Percentiles rank a stretch among this genome's conserved stretches.
phyloP scores from a whole-genome alignment of 2,329 filamentous ascomycete species.

The Biscogniauxia mediterranea region DNA sequence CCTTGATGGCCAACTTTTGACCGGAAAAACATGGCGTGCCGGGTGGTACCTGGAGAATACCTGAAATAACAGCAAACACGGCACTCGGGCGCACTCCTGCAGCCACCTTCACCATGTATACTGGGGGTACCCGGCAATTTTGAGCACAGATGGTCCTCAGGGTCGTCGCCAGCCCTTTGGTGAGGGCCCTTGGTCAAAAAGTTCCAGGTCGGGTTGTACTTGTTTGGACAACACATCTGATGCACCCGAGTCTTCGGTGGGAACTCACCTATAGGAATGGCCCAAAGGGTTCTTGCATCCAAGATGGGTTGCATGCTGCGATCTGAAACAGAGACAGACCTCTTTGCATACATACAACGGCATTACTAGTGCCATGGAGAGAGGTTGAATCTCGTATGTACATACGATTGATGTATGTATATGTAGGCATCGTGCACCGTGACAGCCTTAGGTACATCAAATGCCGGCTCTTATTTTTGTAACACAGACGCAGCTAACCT shows the following conservation, averaged over 20 bases:
- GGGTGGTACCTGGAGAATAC: neutral
- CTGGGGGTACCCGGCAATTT: neutral
- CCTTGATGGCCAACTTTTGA: conserved; percentile 26
- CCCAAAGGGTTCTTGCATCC: neutral
- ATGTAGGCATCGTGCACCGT: neutral
- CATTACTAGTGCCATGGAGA: no score
- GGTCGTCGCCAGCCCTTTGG: neutral
- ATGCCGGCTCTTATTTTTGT: neutral
- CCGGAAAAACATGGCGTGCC: neutral
- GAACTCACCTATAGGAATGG: neutral
- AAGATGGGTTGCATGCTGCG: neutral
- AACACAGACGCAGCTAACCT: neutral
- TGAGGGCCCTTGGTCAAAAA: no score
- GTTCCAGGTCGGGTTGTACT: neutral
- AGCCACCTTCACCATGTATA: no score
- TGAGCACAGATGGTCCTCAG: neutral
- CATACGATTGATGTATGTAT: no score
- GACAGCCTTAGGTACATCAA: neutral
- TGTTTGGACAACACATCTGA: neutral
- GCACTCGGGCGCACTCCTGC: no score
- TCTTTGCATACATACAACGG: no score
- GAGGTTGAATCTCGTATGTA: no score
- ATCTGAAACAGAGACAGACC: neutral
- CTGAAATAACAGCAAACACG: neutral
- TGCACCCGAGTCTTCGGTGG: neutral